Conservation (phyloP, 768 basidiomycete species). For the Lactarius hatsudake region DNA sequence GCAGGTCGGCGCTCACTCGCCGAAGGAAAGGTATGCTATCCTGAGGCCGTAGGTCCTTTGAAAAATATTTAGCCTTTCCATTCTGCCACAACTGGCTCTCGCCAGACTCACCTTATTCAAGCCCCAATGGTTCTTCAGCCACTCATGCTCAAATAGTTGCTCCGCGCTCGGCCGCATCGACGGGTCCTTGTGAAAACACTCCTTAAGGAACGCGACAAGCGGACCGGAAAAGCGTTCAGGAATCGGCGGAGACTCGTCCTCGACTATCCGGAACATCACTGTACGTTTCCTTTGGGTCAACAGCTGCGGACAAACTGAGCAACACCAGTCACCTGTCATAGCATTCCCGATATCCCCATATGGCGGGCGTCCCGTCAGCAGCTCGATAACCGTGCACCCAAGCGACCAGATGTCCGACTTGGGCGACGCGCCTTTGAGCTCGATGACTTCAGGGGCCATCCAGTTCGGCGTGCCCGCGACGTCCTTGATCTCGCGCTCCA, state of each 20-base stretch:
- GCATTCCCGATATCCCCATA: too few relatives aligned
- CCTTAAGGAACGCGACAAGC: conserved; percentile 74
- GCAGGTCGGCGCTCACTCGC: conserved; percentile 82
- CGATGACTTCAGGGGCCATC: too few relatives aligned
- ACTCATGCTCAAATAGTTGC: conserved; percentile 83
- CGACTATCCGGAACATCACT: conserved; percentile 99
- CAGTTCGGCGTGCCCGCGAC: too few relatives aligned
- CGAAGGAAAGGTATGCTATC: conserved; percentile 95
- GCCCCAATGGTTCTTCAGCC: conserved; percentile 81
- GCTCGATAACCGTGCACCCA: too few relatives aligned
- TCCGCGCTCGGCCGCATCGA: conserved; percentile 76
- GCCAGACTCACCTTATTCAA: conserved; percentile 58
- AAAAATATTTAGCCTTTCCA: neutral
- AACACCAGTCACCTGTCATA: conserved; percentile 52
- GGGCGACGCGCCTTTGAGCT: too few relatives aligned
- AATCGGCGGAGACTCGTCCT: conserved; percentile 84
- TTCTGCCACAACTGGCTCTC: neutral
- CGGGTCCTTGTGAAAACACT: conserved; percentile 92
- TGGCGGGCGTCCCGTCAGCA: too few relatives aligned
- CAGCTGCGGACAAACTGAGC: neutral
- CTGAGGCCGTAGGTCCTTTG: conserved; percentile 78
- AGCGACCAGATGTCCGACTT: too few relatives aligned
- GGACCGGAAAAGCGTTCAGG: conserved; percentile 77
- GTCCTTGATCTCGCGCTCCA: too few relatives aligned
- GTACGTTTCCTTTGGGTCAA: conserved; percentile 10